These are phyloP conservation scores for Colletotrichum cereale DNA, from an alignment of 2,329 filamentous ascomycete genomes.

Conservation along the genomic window DNA sequence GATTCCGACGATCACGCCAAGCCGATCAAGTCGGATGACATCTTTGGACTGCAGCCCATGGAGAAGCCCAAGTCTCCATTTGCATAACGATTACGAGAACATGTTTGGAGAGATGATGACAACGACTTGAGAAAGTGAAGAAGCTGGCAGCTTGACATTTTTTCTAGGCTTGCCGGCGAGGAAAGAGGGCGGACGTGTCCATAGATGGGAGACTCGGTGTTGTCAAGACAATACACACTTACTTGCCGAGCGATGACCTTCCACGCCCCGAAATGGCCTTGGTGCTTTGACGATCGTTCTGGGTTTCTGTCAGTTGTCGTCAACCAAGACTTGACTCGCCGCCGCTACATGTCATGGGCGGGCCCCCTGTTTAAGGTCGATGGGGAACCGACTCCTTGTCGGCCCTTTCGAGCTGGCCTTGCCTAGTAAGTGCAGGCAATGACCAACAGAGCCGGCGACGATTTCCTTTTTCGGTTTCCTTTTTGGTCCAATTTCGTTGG, in stretches of 20 bases:
- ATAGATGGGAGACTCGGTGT: background rate
- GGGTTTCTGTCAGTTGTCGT: background rate
- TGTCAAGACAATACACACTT: background rate
- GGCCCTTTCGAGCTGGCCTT: background rate
- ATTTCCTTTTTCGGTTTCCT: constrained; percentile 2
- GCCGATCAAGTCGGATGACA: constrained; percentile 58
- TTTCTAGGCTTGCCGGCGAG: background rate
- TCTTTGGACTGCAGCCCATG: constrained; percentile 69
- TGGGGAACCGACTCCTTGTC: background rate
- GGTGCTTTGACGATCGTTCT: background rate
- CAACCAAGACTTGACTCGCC: background rate
- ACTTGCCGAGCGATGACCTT: background rate
- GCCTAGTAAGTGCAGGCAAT: background rate
- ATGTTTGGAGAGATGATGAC: constrained; percentile 10
- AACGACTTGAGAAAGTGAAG: constrained; percentile 1
- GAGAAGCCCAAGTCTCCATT: constrained; percentile 33
- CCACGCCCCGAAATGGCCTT: background rate
- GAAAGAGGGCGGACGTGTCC: background rate
- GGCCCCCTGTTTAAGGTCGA: background rate
- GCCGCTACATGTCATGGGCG: background rate
- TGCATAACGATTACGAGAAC: constrained; percentile 18
- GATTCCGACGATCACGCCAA: constrained; percentile 52
- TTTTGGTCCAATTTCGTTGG: background rate
- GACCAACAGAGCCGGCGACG: background rate
- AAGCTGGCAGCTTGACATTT: background rate